Base-by-base conservation (phyloP, 2,329 filamentous ascomycete species). In the Neophaeococcomyces aloes region DNA sequence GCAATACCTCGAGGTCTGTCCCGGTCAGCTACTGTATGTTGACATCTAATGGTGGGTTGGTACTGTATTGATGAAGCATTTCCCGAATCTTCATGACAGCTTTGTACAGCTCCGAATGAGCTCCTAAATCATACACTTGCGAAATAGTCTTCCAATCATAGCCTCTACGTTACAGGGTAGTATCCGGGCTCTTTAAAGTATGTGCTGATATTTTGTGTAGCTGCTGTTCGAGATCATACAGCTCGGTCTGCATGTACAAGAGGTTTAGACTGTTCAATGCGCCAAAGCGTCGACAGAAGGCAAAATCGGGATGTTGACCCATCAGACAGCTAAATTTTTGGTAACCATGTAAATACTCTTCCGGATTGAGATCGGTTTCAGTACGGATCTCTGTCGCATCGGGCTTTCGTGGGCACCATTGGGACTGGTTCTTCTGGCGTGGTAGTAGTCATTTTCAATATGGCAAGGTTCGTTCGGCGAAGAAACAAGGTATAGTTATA, bases 251-350 rank as follows among this genome's bases (percentile, higher is more conserved):
- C 4, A 42, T 14, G 21, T 41, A 46, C 14, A 46, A 29, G 5
- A 46, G 44, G 17, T 46, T 46, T 13, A 34, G 29, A n/a, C 14
- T 18, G 29, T 46, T 46, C 21, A 46, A 29, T 2, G 4, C 5
- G 7, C 23, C 23, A 17, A 46, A 46, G 18, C 38, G 29, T 3
- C 38, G 38, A 34, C 30, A 36, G 18, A 46, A 19, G 10, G 19
- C 38, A 36, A 42, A 36, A n/a, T 46, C 44, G 29, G 19, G 29
- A 18, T 29, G 27, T 13, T 21, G n/a, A 2, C 17, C 29, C 44
- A 46, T 46, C n/a, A 46, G 19, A 17, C 17, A 29, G n/a, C 19
- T 29, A 11, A 44, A 11, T 27, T 44, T 44, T 14, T 35, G 32
- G 29, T 44, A 44, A 8, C 42, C 42, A 27, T 14, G 35, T 17